Base-by-base conservation (phyloP, 805 yeast species). In the Isabelozyma pseudorhagii region DNA sequence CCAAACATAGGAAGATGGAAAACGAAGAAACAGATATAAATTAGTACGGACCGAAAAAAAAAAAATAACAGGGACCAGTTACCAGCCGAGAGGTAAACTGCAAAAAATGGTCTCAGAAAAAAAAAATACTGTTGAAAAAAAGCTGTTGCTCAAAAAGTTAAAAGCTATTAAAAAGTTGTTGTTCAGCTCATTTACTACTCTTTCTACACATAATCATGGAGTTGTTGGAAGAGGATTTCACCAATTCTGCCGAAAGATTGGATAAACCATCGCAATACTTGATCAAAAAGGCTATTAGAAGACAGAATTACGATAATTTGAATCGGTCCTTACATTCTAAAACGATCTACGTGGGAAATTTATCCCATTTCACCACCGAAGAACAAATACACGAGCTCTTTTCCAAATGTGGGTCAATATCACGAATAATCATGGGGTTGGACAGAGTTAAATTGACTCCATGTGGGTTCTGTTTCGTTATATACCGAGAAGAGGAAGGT, bases 381-480 rank as follows among this genome's bases (percentile, higher is more conserved):
- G 99, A 94, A 64, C 97, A 93, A 67, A 82, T 93, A 13, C 86
- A 84, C 64, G 98, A 92, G 66, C 69, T 94, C 46, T 90, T 94
- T 62, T 80, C 87, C 52, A 86, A 87, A 65, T 84, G 89, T 61
- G 98, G 97, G 1, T 74, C 81, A 13, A 84, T 93, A 39, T 82
- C 82, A 55, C 78, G 86, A 60, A 88, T 92, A 40, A 84, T 93
- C 46, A 94, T 94, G 98, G 99, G 99, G 0, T 78, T 94, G 38
- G 97, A 94, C 66, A 79, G 97, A 55, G 85, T 85, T 64, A 87
- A 88, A 56, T 83, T 85, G 60, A 92, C 97, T 1, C 99, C 99
- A 1, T 92, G 98, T 64, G 98, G 99, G 14, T 93, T 94, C 67
- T 92, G 97, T 64, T 94, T 94, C 64, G 91, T 94, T 39, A 86